Evolutionary conservation across 2,329 filamentous ascomycete genomes (phyloP), one percentile per base, ranked within the genome.

Genomic region (Diaporthe vaccinii): DNA sequence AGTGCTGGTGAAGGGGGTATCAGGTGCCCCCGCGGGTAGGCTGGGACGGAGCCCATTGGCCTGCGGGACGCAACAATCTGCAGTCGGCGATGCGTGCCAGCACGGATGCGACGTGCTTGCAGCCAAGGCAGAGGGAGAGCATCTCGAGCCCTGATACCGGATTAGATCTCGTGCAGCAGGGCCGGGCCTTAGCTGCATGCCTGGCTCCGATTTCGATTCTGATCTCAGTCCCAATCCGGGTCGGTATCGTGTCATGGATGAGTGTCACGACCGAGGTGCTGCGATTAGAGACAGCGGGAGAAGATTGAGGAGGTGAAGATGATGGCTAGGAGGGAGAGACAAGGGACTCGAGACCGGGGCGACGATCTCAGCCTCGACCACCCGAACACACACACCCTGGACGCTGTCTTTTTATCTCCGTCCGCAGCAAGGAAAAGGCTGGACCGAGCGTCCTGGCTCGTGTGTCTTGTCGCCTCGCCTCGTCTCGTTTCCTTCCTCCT

Each of bases 41-140:
- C 61, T 59, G 75, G 73, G 62, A 62, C n/a, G 36, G 39, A 65
- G 68, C 75, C 73, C 73, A 76, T 76, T 76, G 75, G 75, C 75
- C 68, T 62, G 28, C n/a, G 46, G 58, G 59, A 34, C 44, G 67
- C 65, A 62, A 70, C 71, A 51, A 41, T 20, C 55, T 75, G 73
- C 75, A 75, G 61, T 57, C 44, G 34, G 73, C 51, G 44, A 69
- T 71, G 73, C 62, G 55, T 73, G 61, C 68, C 49, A 34, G 58
- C 71, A 55, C 71, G 31, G 58, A 65, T 55, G 71, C 71, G 71
- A 65, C 46, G 46, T 73, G 71, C 71, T 39, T 69, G 65, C 65
- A 55, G 49, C 49, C 65, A 55, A 73, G 57, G 73, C 67, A 53
- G 62, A 51, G 53, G 68, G 53, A 61, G 62, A 55, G 49, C 49